Conservation (phyloP, 805 yeast species). For the Starmerella kuoi region DNA sequence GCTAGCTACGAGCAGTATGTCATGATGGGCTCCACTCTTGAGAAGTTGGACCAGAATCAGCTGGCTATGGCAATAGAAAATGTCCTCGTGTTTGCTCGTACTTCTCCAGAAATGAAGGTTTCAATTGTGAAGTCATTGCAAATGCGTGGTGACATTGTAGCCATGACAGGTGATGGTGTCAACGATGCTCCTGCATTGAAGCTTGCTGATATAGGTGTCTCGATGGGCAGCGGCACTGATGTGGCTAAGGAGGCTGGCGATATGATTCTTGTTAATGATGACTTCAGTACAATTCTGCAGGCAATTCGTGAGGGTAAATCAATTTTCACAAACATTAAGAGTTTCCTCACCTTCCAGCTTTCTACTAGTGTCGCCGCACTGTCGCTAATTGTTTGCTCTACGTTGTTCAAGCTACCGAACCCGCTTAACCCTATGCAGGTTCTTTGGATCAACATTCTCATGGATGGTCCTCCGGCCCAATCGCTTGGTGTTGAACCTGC, state of each 20-base stretch:
- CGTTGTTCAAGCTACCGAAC: slow-evolving; percentile 76
- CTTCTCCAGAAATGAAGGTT: slow-evolving; percentile 42
- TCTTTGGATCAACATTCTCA: slow-evolving; percentile 88
- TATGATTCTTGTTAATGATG: slow-evolving; percentile 95
- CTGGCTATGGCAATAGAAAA: slow-evolving; percentile 64
- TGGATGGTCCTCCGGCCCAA: slow-evolving; percentile 99
- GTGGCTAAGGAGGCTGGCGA: slow-evolving; percentile 98
- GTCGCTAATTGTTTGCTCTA: slow-evolving; percentile 74
- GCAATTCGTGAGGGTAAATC: slow-evolving; percentile 98
- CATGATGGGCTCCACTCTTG: slow-evolving; percentile 74
- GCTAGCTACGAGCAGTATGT: slow-evolving; percentile 50
- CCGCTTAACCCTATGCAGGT: slow-evolving; percentile 98
- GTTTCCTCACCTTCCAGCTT: slow-evolving; percentile 85
- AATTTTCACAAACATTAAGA: slow-evolving; percentile 88
- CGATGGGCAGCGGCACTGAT: slow-evolving; percentile 86
- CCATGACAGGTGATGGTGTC: slow-evolving; percentile 99
- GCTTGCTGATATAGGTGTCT: slow-evolving; percentile 89
- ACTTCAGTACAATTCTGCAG: slow-evolving; percentile 80
- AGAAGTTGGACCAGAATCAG: slow-evolving; percentile 56
- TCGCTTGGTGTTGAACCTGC: slow-evolving; percentile 95
- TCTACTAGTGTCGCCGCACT: slow-evolving; percentile 94
- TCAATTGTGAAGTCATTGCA: slow-evolving; percentile 39
- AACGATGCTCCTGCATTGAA: slow-evolving; percentile 98
- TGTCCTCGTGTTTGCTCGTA: slow-evolving; percentile 45
- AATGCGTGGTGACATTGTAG: slow-evolving; percentile 81